These are phyloP conservation scores for Lentinula edodes DNA, from an alignment of 768 basidiomycete genomes.

Conservation along the genomic window DNA sequence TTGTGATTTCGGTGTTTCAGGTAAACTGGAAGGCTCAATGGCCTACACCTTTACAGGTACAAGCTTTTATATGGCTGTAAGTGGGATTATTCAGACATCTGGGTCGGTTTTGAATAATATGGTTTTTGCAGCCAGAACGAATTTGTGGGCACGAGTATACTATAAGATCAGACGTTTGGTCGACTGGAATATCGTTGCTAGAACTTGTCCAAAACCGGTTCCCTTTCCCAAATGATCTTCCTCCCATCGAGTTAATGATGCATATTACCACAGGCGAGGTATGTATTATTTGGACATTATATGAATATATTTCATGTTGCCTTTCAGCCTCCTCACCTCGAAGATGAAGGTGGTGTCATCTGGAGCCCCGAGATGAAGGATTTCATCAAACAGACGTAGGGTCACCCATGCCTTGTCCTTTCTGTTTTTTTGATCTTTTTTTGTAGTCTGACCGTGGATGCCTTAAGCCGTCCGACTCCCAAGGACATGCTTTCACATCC, in stretches of 20 bases:
- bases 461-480: slow-evolving; percentile 68
- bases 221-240: slow-evolving; percentile 89
- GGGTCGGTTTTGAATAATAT: slow-evolving; percentile 2
- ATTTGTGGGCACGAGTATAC: slow-evolving; percentile 90
- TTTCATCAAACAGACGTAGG: slow-evolving; percentile 79
- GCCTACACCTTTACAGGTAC: slow-evolving; percentile 98
- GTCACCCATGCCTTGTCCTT: slow-evolving; percentile 21
- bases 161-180: slow-evolving; percentile 97
- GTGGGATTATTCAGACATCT: slow-evolving; percentile 25
- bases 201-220: slow-evolving; percentile 93
- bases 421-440: slow-evolving; percentile 1
- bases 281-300: slow-evolving; percentile 15
- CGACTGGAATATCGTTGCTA: slow-evolving; percentile 88
- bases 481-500: slow-evolving; percentile 79
- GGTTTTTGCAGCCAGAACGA: slow-evolving; percentile 70
- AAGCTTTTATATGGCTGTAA: slow-evolving; percentile 96
- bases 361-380: slow-evolving; percentile 90
- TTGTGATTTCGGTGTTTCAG: slow-evolving; percentile 96
- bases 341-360: slow-evolving; percentile 61
- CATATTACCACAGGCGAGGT: slow-evolving; percentile 82
- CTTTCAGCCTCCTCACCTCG: slow-evolving; percentile 70
- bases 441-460: slow-evolving; percentile 64
- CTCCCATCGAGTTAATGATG: slow-evolving; percentile 92
- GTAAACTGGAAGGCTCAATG: slow-evolving; percentile 84
- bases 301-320: slow-evolving; percentile 4